A percentile compares a stretch with the other conserved stretches of the same genome.
phyloP scores from a whole-genome alignment of 2,329 filamentous ascomycete genomes.

The Fusarium tjaetaba region DNA sequence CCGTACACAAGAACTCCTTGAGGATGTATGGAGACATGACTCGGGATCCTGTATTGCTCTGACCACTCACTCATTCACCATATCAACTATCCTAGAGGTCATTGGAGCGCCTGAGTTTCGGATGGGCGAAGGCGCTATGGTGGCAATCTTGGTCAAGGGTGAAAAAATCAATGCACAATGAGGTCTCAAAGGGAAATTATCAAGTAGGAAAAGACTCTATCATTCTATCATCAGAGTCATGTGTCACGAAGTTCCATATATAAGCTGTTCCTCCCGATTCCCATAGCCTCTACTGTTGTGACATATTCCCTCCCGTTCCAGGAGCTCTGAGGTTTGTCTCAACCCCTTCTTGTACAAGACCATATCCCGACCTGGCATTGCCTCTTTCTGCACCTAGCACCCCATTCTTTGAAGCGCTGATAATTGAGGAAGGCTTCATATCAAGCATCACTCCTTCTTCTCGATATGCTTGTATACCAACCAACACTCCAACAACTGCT shows the following conservation, averaged over 20 bases:
- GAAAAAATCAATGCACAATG: neutral
- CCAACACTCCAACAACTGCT: neutral
- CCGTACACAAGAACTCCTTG: neutral
- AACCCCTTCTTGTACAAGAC: neutral
- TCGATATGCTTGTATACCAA: neutral
- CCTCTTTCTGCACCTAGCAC: neutral
- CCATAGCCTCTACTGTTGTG: neutral
- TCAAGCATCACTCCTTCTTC: neutral
- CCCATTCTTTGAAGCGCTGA: neutral
- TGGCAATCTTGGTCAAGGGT: neutral
- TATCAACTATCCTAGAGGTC: neutral
- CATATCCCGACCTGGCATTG: neutral
- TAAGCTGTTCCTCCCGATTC: fast-evolving
- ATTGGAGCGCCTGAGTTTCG: neutral
- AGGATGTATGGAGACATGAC: neutral
- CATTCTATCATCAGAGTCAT: neutral
- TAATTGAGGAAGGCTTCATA: neutral
- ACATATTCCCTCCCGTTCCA: neutral
- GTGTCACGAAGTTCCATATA: too few relatives aligned
- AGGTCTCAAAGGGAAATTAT: fast-evolving
- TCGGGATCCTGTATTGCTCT: neutral
- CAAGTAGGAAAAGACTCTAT: fast-evolving
- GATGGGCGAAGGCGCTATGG: neutral
- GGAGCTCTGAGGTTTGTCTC: neutral
- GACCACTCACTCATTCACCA: neutral